Percentiles rank a stretch among this genome's conserved stretches.
phyloP scores from a whole-genome alignment of 345 rosid genomes.

The Eutrema heterophyllum region DNA sequence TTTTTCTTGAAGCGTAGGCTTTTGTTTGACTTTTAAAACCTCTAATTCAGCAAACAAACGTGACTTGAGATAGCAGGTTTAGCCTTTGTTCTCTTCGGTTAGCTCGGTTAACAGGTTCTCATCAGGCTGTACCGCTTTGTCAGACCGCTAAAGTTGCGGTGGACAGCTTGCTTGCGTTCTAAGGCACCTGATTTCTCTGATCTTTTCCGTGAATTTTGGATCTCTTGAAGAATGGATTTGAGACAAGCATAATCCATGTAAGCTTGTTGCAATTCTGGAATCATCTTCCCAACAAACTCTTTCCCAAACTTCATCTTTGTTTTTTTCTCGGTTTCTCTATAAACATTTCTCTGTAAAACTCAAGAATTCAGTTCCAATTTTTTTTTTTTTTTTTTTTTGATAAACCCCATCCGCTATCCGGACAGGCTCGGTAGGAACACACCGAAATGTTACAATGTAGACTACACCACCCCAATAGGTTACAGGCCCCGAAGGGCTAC shows the following conservation, averaged over 20 bases:
- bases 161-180: conserved; percentile 21
- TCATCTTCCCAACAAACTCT: conserved; percentile 54
- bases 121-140: conserved; percentile 27
- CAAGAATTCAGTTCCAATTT: conserved; percentile 4
- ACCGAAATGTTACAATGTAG: too few relatives aligned
- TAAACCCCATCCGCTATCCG: too few relatives aligned
- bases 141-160: conserved; percentile 38
- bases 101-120: too few relatives aligned
- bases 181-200: conserved; percentile 17
- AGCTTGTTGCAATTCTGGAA: conserved; percentile 75
- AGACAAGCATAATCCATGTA: conserved; percentile 51
- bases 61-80: too few relatives aligned
- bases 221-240: conserved; percentile 32
- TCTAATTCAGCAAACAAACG: too few relatives aligned
- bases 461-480: too few relatives aligned
- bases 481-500: too few relatives aligned
- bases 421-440: too few relatives aligned
- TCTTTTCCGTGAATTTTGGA: conserved; percentile 36
- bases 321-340: neutral
- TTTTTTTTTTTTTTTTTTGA: too few relatives aligned
- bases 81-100: too few relatives aligned
- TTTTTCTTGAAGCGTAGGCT: too few relatives aligned
- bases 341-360: neutral
- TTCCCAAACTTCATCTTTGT: conserved; percentile 68
- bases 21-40: too few relatives aligned